Base-by-base conservation (phyloP, 1,139 yeast species). In the Nakaseomyces kungkrabaensis region DNA sequence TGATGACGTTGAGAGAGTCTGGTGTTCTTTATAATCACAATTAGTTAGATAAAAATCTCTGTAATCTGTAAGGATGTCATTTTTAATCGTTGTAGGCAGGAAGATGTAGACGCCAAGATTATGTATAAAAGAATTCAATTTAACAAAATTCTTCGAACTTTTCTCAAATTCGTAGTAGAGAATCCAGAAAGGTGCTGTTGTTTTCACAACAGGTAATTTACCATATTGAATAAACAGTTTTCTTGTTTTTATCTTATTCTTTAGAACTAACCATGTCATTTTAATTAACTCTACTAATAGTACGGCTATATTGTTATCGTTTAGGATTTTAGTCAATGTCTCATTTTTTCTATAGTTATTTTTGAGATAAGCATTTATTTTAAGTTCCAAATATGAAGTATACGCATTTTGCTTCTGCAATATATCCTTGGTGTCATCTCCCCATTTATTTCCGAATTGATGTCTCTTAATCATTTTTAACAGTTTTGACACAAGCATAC, bases 151-250 rank as follows among this genome's bases (percentile, higher is more conserved):
- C 32, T 69, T 68, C 47, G 70, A 68, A 0, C 56, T 50, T 31
- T 71, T 60, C 56, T 82, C 85, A 58, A 75, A 79, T 46, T 77
- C 75, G 51, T 82, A 72, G 54, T 67, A 79, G 45, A 74, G 72
- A 22, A 67, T 63, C 89, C 89, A 83, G 56, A 81, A 83, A 25
- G 71, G 60, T 3, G 65, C 63, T 1, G 80, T 76, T 4, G 67
- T 60, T 46, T 66, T 65, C 34, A 81, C 58, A 3, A 69, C 58
- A 1, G 67, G 61, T 25, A 69, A 66, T 27, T 68, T 68, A 52
- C 75, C 68, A 54, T 71, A 74, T 11, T 63, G 61, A 52, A 73
- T 72, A 55, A 78, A 73, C 41, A 74, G 67, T 45, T 69, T 70
- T 50, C 82, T 66, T 0, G 73, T 68, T 27, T 62, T 65, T 45